Evolutionary conservation across 2,329 filamentous ascomycete species (phyloP).

Genomic region (Cercospora berteroae): DNA sequence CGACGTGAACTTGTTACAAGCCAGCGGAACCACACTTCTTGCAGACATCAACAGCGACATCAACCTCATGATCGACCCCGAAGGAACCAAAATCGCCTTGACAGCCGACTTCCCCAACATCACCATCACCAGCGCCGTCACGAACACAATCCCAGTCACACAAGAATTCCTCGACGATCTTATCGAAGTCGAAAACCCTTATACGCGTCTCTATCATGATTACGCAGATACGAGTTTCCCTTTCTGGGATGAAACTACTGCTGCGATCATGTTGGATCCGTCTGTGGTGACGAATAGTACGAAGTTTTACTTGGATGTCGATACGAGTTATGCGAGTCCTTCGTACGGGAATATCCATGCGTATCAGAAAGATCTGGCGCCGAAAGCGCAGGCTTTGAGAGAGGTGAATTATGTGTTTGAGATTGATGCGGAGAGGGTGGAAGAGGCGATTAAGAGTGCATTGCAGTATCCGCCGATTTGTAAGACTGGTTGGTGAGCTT

Average conservation of each 20-base stretch:
- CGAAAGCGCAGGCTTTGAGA: conserved; percentile 35
- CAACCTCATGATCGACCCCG: conserved; percentile 54
- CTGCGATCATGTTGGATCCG: conserved; percentile 43
- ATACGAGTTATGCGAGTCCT: conserved; percentile 43
- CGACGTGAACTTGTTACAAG: conserved; percentile 40
- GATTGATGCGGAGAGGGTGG: conserved; percentile 40
- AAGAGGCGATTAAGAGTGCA: conserved; percentile 40
- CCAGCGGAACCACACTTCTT: conserved; percentile 31
- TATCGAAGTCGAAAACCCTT: conserved; percentile 40
- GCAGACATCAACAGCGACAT: conserved; percentile 40
- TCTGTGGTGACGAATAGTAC: conserved; percentile 42
- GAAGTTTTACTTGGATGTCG: conserved; percentile 45
- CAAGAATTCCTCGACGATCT: conserved; percentile 44
- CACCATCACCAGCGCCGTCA: conserved; percentile 47
- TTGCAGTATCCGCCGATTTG: conserved; percentile 34
- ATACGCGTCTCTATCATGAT: conserved; percentile 41
- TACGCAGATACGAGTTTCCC: conserved; percentile 44
- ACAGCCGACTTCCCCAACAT: conserved; percentile 49
- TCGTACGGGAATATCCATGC: conserved; percentile 47
- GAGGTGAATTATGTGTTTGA: conserved; percentile 44
- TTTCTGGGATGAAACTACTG: conserved; percentile 50
- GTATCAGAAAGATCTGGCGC: conserved; percentile 44
- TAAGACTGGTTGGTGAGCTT: conserved; percentile 2
- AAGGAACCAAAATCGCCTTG: conserved; percentile 51
- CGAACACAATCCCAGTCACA: conserved; percentile 48